Evolutionary conservation across 2,329 filamentous ascomycete genomes (phyloP), one percentile per base, ranked within the genome.

Genomic region (Hysterium pulicare): DNA sequence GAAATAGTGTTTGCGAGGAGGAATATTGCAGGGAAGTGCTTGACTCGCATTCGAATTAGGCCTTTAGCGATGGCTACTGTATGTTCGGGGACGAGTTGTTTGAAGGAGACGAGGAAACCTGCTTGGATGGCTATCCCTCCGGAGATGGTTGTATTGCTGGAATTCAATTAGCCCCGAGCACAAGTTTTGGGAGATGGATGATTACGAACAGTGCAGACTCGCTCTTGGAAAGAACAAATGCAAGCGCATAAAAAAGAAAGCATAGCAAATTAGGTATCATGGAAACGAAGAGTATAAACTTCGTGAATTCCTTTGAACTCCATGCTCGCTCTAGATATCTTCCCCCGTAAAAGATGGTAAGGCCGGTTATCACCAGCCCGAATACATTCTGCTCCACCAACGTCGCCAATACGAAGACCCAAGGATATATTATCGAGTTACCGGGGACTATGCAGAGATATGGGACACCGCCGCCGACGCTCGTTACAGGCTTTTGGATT

Each of bases 71-170:
- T 81, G 4, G 91, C 93, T 40, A 97, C 91, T 9, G 93, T 98
- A 68, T 98, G 93, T 48, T 95, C 90, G 17, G 93, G 93, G 26
- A 97, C 86, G 38, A 98, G 87, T 70, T 98, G 93, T 71, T 95
- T 97, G 71, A 97, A 95, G 41, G 91, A 88, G 57, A 97, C 88
- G 48, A 98, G 86, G 72, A 97, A 97, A 48, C 87, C 84, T 35
- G 93, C 90, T 68, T 96, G 91, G 44, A 96, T 76, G 13, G 90
- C 83, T 50, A 95, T 84, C 42, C 90, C 90, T 55, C 93, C 93
- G 55, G 87, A 87, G 61, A 97, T 87, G 50, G 87, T 84, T 34
- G 86, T 90, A 35, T 86, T 93, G 58, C 64, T 70, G 47, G 11
- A 42, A n/a, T n/a, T 6, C 15, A 35, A 51, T 53, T 47, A 53